A percentile compares a stretch with the other conserved stretches of the same genome.
phyloP scores from a whole-genome alignment of 2,329 filamentous ascomycete species.

The Tolypocladium sp. region DNA sequence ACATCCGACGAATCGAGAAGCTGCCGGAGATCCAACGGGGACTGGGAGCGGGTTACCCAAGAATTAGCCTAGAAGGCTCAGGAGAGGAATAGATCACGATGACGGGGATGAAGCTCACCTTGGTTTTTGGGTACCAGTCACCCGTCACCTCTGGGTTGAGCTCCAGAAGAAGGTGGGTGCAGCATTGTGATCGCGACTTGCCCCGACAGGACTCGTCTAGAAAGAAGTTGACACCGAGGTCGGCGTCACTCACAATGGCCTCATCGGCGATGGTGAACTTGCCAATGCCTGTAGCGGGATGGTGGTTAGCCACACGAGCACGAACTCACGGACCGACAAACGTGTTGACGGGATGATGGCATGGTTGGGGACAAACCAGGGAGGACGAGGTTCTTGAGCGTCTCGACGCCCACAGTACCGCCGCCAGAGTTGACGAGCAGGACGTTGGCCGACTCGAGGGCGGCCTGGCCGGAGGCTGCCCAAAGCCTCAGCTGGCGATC shows the following conservation, averaged over 20 bases:
- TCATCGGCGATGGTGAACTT: slow-evolving; percentile 86
- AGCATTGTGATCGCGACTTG: slow-evolving; percentile 68
- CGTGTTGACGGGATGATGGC: slow-evolving; percentile 13
- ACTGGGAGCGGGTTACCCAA: slow-evolving; percentile 8
- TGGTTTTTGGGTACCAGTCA: slow-evolving; percentile 49
- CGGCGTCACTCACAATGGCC: slow-evolving; percentile 64
- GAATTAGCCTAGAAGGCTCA: neutral
- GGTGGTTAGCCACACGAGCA: neutral
- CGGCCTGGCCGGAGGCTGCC: slow-evolving; percentile 86
- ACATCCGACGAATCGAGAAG: slow-evolving; percentile 29
- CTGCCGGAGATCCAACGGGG: slow-evolving; percentile 24
- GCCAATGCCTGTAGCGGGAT: slow-evolving; percentile 58
- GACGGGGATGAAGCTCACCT: slow-evolving; percentile 12
- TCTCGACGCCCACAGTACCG: slow-evolving; percentile 83
- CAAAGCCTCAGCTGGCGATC: slow-evolving; percentile 91
- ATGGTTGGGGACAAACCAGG: slow-evolving; percentile 46
- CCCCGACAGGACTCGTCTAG: slow-evolving; percentile 72
- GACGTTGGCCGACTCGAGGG: slow-evolving; percentile 85
- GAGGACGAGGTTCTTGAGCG: slow-evolving; percentile 93
- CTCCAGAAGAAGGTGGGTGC: slow-evolving; percentile 69
- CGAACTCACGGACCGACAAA: slow-evolving; percentile 19
- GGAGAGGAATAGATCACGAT: neutral
- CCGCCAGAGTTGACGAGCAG: slow-evolving; percentile 78
- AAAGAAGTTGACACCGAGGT: slow-evolving; percentile 96
- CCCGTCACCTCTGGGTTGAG: slow-evolving; percentile 89